Conservation (phyloP, 768 basidiomycete genomes). For the Tylopilus balloui region DNA sequence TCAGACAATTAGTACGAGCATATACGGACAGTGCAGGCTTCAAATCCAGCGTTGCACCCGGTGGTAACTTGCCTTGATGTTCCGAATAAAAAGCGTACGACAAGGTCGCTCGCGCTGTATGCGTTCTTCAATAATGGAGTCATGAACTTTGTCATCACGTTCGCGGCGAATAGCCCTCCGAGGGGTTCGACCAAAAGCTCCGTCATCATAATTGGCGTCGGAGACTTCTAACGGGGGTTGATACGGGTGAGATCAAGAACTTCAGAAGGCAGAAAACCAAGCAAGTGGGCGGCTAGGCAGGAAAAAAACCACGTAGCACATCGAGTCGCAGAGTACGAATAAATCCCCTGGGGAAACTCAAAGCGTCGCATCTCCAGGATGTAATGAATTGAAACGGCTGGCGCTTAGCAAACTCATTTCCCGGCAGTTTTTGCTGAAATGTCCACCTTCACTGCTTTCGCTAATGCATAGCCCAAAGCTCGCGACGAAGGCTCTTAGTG, state of each 20-base stretch:
- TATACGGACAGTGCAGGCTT: slow-evolving; percentile 5
- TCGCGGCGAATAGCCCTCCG: slow-evolving; percentile 62
- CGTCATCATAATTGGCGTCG: slow-evolving; percentile 54
- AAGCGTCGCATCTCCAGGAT: slow-evolving; percentile 19
- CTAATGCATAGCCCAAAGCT: slow-evolving; percentile 47
- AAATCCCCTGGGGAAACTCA: slow-evolving; percentile 26
- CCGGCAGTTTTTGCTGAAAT: slow-evolving; percentile 22
- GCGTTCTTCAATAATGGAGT: slow-evolving; percentile 89
- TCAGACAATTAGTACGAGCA: slow-evolving; percentile 11
- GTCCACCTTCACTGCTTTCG: slow-evolving; percentile 42
- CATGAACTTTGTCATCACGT: slow-evolving; percentile 85
- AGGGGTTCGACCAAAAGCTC: slow-evolving; percentile 39
- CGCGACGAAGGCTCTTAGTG: slow-evolving; percentile 36
- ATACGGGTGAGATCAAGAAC: slow-evolving; percentile 38
- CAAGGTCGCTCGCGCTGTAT: slow-evolving; percentile 93
- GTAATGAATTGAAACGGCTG: slow-evolving; percentile 16
- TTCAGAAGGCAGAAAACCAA: slow-evolving; percentile 44
- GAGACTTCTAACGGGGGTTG: slow-evolving; percentile 57
- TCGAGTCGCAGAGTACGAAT: slow-evolving; percentile 25
- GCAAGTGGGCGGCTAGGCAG: slow-evolving; percentile 39
- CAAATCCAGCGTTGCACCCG: slow-evolving; percentile 12
- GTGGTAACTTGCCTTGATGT: slow-evolving; percentile 83
- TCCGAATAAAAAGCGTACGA: slow-evolving; percentile 93
- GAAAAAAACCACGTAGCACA: slow-evolving; percentile 46
- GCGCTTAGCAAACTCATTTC: slow-evolving; percentile 28